A percentile compares a stretch with the other conserved stretches of the same genome.
phyloP scores from a whole-genome alignment of 2,329 filamentous ascomycete species.

The Biscogniauxia mediterranea region DNA sequence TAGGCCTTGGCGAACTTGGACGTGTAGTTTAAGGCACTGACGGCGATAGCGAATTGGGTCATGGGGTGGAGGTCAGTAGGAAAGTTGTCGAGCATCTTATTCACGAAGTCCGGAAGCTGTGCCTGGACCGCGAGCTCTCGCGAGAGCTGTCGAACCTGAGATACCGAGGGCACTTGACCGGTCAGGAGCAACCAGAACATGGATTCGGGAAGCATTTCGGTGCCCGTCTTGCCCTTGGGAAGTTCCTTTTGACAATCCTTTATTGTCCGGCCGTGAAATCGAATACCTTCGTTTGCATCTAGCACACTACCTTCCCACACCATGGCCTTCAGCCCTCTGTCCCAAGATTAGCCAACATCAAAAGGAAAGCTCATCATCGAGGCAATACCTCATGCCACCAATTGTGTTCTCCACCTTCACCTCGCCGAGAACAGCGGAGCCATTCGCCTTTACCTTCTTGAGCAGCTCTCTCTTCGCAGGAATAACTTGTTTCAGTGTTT shows the following conservation, averaged over 20 bases:
- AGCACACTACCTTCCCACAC: constrained; percentile 98
- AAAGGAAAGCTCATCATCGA: background rate
- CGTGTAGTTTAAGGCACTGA: constrained; percentile 93
- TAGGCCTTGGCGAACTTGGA: constrained; percentile 93
- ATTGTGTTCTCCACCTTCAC: constrained; percentile 93
- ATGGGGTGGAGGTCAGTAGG: constrained; percentile 92
- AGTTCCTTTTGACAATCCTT: constrained; percentile 94
- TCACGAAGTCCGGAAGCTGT: constrained; percentile 76
- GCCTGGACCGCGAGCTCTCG: constrained; percentile 85
- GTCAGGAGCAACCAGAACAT: constrained; percentile 99
- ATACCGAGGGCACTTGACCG: constrained; percentile 80
- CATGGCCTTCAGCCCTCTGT: constrained; percentile 85
- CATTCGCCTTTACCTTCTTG: constrained; percentile 87
- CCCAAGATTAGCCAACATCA: constrained; percentile 19
- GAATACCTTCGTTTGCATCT: constrained; percentile 94
- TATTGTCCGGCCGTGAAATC: constrained; percentile 96
- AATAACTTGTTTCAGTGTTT: constrained; percentile 78
- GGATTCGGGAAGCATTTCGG: constrained; percentile 96
- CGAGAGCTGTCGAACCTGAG: constrained; percentile 79
- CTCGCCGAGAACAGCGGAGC: constrained; percentile 80
- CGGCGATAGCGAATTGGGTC: constrained; percentile 95
- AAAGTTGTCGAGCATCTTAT: constrained; percentile 85
- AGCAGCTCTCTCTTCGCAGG: constrained; percentile 91
- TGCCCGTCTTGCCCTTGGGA: constrained; percentile 87
- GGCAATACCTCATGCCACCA: constrained; percentile 76